Conservation (phyloP, 139 green algal species). For the Coccomyxa sp. region DNA sequence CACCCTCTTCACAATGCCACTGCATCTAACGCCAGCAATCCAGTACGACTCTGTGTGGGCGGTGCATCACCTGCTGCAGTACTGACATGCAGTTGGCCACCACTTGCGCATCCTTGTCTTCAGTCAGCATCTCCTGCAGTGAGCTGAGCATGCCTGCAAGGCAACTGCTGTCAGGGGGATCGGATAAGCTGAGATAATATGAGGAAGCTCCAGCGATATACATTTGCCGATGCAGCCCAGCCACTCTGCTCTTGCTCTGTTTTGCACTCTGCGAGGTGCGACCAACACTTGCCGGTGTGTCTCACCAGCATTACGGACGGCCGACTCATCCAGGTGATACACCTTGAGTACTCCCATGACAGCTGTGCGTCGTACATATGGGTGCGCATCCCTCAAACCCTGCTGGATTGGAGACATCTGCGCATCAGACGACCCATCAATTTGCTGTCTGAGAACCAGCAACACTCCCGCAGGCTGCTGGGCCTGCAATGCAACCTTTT, state of each 20-base stretch:
- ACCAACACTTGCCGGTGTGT: background rate
- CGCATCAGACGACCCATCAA: background rate
- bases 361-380: conserved; percentile 86
- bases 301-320: conserved; percentile 39
- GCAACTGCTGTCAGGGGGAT: too few relatives aligned
- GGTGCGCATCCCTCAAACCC: conserved; percentile 71
- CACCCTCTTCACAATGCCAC: too few relatives aligned
- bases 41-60: too few relatives aligned
- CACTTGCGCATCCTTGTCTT: conserved; percentile 79
- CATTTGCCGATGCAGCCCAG: too few relatives aligned
- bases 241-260: too few relatives aligned
- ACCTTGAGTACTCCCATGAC: conserved; percentile 93
- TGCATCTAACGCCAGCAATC: too few relatives aligned
- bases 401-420: conserved; percentile 52
- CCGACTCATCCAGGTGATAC: conserved; percentile 59
- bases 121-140: conserved; percentile 59
- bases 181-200: too few relatives aligned
- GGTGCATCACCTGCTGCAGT: conserved; percentile 58
- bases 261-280: background rate
- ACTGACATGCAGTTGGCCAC: conserved; percentile 85
- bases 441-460: too few relatives aligned
- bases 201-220: too few relatives aligned
- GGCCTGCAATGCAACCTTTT: background rate
- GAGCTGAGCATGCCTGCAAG: conserved; percentile 67
- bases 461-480: background rate